Percentiles rank a stretch among this genome's conserved stretches.
Conservation (phyloP, 2,329 filamentous ascomycete genomes). For the Calonectria leucothoes region DNA sequence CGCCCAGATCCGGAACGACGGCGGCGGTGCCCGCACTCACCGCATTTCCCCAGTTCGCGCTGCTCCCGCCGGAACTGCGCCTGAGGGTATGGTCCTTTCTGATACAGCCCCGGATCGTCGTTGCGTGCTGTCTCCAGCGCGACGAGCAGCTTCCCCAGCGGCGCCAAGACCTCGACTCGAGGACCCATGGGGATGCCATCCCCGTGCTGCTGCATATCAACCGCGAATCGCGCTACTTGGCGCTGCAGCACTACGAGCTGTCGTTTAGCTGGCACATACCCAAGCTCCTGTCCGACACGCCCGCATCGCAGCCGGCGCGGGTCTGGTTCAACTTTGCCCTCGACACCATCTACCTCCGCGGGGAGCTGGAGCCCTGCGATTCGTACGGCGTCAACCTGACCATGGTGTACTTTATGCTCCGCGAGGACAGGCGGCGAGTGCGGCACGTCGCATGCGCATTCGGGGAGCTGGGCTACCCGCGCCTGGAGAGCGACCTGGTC, state of each 20-base stretch:
- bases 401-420: slow-evolving; percentile 60
- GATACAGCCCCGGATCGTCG: slow-evolving; percentile 58
- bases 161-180: slow-evolving; percentile 41
- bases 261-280: slow-evolving; percentile 61
- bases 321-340: slow-evolving; percentile 61
- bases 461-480: slow-evolving; percentile 56
- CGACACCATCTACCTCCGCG: slow-evolving; percentile 60
- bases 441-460: slow-evolving; percentile 57
- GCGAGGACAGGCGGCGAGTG: slow-evolving; percentile 57
- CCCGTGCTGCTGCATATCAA: slow-evolving; percentile 59
- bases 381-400: slow-evolving; percentile 59
- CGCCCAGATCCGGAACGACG: slow-evolving; percentile 4
- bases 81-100: slow-evolving; percentile 60
- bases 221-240: slow-evolving; percentile 56
- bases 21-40: slow-evolving; percentile 22
- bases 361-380: slow-evolving; percentile 61
- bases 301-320: slow-evolving; percentile 48
- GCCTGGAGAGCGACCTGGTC: slow-evolving; percentile 56
- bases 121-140: slow-evolving; percentile 55
- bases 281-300: slow-evolving; percentile 49
- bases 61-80: slow-evolving; percentile 59
- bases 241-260: slow-evolving; percentile 56
- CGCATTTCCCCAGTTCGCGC: slow-evolving; percentile 51
- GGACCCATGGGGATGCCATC: slow-evolving; percentile 39
- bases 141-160: slow-evolving; percentile 43